These are phyloP conservation scores for Auricularia sp. DNA, from an alignment of 768 basidiomycete species.

Conservation along the genomic window DNA sequence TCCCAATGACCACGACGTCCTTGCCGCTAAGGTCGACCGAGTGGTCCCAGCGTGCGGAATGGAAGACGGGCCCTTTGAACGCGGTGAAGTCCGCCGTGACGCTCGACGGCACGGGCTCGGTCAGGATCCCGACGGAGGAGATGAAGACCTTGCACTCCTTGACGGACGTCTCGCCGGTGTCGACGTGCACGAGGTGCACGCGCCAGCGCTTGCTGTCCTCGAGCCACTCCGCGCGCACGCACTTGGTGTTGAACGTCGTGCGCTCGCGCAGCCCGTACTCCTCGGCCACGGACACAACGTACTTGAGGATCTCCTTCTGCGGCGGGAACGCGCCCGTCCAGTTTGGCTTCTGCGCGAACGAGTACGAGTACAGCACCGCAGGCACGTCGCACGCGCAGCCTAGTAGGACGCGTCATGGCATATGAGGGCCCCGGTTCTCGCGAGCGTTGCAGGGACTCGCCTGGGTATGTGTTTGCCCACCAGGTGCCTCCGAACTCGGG, in stretches of 20 bases:
- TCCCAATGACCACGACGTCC: constrained; percentile 16
- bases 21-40: constrained; percentile 12
- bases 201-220: background rate
- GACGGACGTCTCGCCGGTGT: background rate
- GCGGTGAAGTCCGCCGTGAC: constrained; percentile 6
- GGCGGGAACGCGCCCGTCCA: background rate
- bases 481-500: background rate
- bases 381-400: constrained; percentile 1
- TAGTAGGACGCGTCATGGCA: background rate
- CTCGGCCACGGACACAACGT: background rate
- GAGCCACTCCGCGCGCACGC: background rate
- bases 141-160: background rate
- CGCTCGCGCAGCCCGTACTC: background rate
- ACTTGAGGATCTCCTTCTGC: background rate
- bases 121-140: background rate
- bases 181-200: background rate
- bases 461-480: background rate
- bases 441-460: background rate
- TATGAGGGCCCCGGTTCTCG: too few relatives aligned
- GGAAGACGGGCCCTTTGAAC: constrained; percentile 14
- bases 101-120: background rate
- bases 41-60: constrained; percentile 13
- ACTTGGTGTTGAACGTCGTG: background rate
- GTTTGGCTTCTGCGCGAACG: background rate
- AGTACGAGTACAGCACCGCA: background rate